Evolutionary conservation across 148 eudicot species (phyloP).

Genomic region (Diospyros lotus): DNA sequence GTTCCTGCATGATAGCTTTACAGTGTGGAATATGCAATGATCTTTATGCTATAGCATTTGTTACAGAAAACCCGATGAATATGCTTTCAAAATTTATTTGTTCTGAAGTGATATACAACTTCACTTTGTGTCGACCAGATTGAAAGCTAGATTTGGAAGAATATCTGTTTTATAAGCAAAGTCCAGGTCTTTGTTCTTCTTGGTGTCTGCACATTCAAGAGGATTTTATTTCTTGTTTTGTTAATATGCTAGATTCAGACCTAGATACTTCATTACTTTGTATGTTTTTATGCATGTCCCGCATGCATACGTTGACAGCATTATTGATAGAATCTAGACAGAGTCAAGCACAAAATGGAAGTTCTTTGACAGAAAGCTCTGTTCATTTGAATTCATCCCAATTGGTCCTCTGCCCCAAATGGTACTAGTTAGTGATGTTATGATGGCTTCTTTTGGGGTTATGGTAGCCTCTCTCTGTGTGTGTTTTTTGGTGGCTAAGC

Average conservation of each 20-base stretch:
- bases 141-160: not conserved
- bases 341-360: not conserved
- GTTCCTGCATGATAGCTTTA: not conserved
- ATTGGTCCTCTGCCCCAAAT: not conserved
- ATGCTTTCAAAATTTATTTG: not conserved
- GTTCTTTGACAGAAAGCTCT: not conserved
- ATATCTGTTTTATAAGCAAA: not conserved
- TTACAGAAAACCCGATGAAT: not conserved
- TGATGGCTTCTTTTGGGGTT: not conserved
- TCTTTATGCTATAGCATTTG: not conserved
- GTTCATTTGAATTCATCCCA: not conserved
- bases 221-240: not conserved
- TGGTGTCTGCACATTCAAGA: not conserved
- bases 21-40: not conserved
- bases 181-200: not conserved
- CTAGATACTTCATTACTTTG: not conserved
- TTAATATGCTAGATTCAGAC: not conserved
- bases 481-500: not conserved
- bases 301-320: not conserved
- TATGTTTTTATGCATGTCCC: not conserved
- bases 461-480: not conserved
- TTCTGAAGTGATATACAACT: not conserved
- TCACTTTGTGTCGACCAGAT: not conserved
- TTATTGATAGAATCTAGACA: not conserved
- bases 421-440: slow-evolving; percentile 2